phyloP scores from a whole-genome alignment of 306 rosid genomes.

The Sicyos baderoa region DNA sequence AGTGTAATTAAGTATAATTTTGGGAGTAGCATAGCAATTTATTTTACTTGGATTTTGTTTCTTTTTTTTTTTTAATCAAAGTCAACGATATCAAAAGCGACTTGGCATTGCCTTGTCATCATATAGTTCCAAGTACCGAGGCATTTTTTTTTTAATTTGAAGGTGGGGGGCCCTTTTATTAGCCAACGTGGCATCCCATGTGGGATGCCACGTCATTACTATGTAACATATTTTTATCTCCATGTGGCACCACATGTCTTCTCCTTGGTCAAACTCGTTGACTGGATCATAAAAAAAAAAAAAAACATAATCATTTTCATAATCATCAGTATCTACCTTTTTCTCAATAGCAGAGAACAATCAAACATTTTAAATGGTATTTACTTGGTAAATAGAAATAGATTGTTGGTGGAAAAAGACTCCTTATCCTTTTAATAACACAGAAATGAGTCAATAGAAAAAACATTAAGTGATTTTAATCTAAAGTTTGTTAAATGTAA shows the following conservation, averaged over 20 bases:
- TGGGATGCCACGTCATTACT: conserved; percentile 29
- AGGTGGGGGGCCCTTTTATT: neutral
- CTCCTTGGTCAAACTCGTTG: conserved; percentile 20
- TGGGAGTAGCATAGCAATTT: neutral
- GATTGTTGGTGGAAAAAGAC: too few relatives aligned
- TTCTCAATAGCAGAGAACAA: too few relatives aligned
- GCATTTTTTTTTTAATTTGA: neutral
- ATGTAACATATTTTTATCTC: neutral
- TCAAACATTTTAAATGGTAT: too few relatives aligned
- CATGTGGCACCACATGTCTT: conserved; percentile 20
- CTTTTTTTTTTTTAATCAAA: neutral
- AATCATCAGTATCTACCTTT: neutral
- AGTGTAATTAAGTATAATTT: neutral
- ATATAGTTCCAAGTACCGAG: neutral
- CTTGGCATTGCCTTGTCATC: neutral
- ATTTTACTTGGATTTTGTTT: neutral
- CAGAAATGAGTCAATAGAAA: too few relatives aligned
- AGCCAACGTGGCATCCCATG: conserved; percentile 26
- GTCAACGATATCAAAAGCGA: conserved; percentile 12
- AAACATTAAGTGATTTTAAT: too few relatives aligned
- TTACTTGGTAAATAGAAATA: too few relatives aligned
- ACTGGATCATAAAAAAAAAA: neutral
- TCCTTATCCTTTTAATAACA: too few relatives aligned
- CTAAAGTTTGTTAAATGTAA: neutral
- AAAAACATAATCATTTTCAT: neutral